Percentiles rank a stretch among this genome's conserved stretches.
Conservation (phyloP, 768 basidiomycete species). For the Collybiopsis confluens region DNA sequence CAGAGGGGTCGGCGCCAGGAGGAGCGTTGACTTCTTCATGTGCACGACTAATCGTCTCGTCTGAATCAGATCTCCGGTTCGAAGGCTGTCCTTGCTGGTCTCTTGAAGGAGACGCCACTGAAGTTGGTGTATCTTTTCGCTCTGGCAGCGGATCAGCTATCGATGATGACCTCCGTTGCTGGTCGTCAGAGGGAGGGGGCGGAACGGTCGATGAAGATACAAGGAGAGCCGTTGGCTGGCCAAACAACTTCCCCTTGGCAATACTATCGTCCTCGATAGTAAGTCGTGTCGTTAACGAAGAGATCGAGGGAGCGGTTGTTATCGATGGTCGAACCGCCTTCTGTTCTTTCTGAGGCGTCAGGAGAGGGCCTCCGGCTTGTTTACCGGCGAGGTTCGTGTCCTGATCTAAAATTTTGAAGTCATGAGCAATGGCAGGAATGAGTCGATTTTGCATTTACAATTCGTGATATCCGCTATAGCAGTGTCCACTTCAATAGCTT, state of each 20-base stretch:
- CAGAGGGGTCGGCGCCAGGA: neutral
- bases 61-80: neutral
- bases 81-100: neutral
- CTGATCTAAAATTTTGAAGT: too few relatives aligned
- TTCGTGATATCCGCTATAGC: conserved; percentile 45
- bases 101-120: neutral
- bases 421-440: too few relatives aligned
- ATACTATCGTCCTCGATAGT: neutral
- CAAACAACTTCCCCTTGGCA: neutral
- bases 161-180: neutral
- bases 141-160: neutral
- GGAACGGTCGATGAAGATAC: neutral
- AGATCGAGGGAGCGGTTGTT: neutral
- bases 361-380: neutral
- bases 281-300: neutral
- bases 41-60: neutral
- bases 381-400: too few relatives aligned
- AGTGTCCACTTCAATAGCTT: conserved; percentile 11
- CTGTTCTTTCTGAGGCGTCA: neutral
- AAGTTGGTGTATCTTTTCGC: neutral
- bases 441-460: too few relatives aligned
- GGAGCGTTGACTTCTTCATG: neutral
- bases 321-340: neutral
- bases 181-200: too few relatives aligned
- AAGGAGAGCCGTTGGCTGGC: neutral